Percentiles rank a stretch among this genome's conserved stretches.
phyloP scores from a whole-genome alignment of 148 eudicot species.

The Persicaria tinctoria region DNA sequence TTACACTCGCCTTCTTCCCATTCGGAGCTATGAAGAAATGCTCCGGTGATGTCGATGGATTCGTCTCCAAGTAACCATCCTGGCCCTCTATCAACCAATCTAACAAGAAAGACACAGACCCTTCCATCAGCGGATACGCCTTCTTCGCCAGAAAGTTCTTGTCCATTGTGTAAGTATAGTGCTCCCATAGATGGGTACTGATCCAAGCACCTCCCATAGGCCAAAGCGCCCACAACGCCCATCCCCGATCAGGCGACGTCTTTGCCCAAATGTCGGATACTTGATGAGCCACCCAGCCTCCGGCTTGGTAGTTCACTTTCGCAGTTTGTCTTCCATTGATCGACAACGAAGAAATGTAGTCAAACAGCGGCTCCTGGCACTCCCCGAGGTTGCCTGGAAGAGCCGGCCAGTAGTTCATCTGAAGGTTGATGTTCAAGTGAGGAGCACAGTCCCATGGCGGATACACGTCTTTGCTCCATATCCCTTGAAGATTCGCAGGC shows the following conservation, averaged over 20 bases:
- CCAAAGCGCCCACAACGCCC: slow-evolving; percentile 80
- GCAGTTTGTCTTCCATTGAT: slow-evolving; percentile 67
- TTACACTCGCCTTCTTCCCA: slow-evolving; percentile 73
- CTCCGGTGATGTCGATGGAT: slow-evolving; percentile 87
- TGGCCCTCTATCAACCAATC: slow-evolving; percentile 74
- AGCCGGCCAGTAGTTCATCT: slow-evolving; percentile 92
- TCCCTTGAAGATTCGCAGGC: slow-evolving; percentile 72
- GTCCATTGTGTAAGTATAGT: slow-evolving; percentile 70
- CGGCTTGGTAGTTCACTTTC: slow-evolving; percentile 54
- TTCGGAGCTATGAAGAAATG: slow-evolving; percentile 64
- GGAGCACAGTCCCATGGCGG: slow-evolving; percentile 83
- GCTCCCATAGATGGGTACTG: slow-evolving; percentile 85
- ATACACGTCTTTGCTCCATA: slow-evolving; percentile 56
- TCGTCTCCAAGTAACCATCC: slow-evolving; percentile 57
- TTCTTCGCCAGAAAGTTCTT: slow-evolving; percentile 46
- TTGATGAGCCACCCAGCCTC: slow-evolving; percentile 78
- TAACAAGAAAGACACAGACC: slow-evolving; percentile 54
- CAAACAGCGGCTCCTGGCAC: slow-evolving; percentile 70
- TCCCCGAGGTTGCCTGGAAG: slow-evolving; percentile 69
- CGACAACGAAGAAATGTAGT: slow-evolving; percentile 44
- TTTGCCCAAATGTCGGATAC: slow-evolving; percentile 81
- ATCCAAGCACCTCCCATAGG: slow-evolving; percentile 97
- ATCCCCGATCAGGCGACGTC: slow-evolving; percentile 64
- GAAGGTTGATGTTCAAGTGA: slow-evolving; percentile 81
- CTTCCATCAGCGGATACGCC: slow-evolving; percentile 70